phyloP scores from a whole-genome alignment of 495 filamentous ascomycete genomes.

The Penicillium salamii region DNA sequence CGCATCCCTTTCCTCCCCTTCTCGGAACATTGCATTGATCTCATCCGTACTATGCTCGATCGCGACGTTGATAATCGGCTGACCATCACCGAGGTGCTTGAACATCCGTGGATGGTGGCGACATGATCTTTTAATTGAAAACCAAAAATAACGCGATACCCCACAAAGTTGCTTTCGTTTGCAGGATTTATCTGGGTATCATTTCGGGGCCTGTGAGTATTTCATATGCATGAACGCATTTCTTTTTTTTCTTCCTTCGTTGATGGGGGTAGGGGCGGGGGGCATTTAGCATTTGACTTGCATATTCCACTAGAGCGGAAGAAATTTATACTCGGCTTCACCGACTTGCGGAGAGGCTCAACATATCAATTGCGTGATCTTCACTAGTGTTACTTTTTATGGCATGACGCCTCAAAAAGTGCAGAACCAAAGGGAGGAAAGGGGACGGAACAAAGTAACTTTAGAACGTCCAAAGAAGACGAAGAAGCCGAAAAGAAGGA shows the following conservation, averaged over 20 bases:
- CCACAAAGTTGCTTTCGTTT: constrained; percentile 27
- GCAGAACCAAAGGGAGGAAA: no score
- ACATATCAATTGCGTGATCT: no score
- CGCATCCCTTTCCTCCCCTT: constrained; percentile 82
- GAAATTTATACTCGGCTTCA: neutral
- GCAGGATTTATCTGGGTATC: constrained; percentile 9
- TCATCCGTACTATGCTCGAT: constrained; percentile 88
- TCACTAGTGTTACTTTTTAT: no score
- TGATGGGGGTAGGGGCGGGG: no score
- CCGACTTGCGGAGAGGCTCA: neutral
- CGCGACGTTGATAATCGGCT: constrained; percentile 79
- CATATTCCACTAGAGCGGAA: constrained; percentile 2
- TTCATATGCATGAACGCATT: constrained; percentile 4
- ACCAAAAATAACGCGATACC: constrained; percentile 29
- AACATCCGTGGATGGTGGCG: constrained; percentile 71
- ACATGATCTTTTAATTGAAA: constrained; percentile 19
- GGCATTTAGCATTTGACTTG: constrained; percentile 5
- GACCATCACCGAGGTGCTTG: constrained; percentile 78
- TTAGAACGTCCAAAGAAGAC: no score
- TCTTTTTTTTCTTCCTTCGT: neutral
- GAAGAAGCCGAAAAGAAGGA: no score
- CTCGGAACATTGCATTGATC: constrained; percentile 85
- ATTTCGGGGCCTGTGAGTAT: constrained; percentile 5
- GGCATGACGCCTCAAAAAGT: no score
- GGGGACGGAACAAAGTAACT: no score